A percentile compares a stretch with the other conserved stretches of the same genome.
Conservation (phyloP, 371 early-diverging fungal species). For the Coemansia sp. region DNA sequence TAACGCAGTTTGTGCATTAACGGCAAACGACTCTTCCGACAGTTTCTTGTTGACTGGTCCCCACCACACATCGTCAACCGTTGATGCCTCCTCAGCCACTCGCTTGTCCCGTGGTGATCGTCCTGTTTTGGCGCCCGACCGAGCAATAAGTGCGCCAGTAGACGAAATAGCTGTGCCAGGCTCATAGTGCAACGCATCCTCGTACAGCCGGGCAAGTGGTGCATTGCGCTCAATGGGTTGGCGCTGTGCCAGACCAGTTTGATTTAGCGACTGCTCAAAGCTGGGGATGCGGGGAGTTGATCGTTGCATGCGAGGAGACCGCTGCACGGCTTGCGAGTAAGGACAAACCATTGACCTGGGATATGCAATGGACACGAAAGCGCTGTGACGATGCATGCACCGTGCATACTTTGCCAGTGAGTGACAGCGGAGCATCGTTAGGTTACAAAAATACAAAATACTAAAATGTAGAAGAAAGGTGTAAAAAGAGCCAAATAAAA, state of each 20-base stretch:
- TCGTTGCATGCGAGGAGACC: too few relatives aligned
- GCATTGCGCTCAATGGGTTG: slow-evolving; percentile 55
- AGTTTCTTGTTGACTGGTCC: slow-evolving; percentile 95
- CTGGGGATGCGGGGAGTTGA: not conserved
- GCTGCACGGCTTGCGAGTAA: slow-evolving; percentile 2
- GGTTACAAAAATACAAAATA: not conserved
- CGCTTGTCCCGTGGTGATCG: slow-evolving; percentile 92
- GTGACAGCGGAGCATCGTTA: not conserved
- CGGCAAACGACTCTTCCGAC: slow-evolving; percentile 82
- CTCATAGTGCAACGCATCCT: slow-evolving; percentile 89
- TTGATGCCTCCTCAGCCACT: slow-evolving; percentile 85
- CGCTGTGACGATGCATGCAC: not conserved
- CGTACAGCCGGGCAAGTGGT: slow-evolving; percentile 83
- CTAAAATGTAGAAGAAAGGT: not conserved
- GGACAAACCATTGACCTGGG: not conserved
- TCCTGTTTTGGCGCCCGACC: slow-evolving; percentile 88
- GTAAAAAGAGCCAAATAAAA: not conserved
- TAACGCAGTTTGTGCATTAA: slow-evolving; percentile 92
- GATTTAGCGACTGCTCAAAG: slow-evolving; percentile 9
- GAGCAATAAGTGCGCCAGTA: slow-evolving; percentile 86
- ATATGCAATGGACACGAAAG: not conserved
- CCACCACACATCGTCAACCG: slow-evolving; percentile 92
- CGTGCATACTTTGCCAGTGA: not conserved
- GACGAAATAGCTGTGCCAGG: slow-evolving; percentile 84
- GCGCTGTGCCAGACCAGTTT: not conserved